Evolutionary conservation across 2,329 filamentous ascomycete species (phyloP), one percentile per base, ranked within the genome.

Genomic region (Corniculantispora saksenae): DNA sequence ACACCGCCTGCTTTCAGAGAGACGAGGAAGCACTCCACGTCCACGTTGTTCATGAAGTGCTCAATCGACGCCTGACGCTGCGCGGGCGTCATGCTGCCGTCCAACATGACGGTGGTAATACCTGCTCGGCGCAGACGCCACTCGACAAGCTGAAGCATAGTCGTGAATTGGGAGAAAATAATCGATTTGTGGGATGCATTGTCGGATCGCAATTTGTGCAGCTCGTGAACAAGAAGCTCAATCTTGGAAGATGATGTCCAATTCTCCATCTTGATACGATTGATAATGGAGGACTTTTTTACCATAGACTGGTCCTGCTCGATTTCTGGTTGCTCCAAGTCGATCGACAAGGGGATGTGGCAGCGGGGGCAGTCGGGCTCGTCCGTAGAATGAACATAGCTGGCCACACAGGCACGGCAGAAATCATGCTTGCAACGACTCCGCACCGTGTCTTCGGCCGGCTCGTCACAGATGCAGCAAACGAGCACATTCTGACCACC

Each of bases 241-340:
- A 99, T 99, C 81, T 99, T 99, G 67, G 94, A 97, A 1, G 93
- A 97, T 0, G 93, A 97, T 0, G 93, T 97, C 95, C 95, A 99
- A 72, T 98, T 92, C 76, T 97, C 92, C 94, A 98, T 97, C 78
- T 94, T 93, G 80, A 99, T 98, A 63, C 95, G 91, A 77, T 98
- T 98, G 83, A 98, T 96, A 76, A 99, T 99, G 1, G 93, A 97
- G 17, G 89, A 94, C 79, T 97, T 97, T 84, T 97, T 97, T 66
- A 97, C 89, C 8, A 89, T 80, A 1, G 88, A 84, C 75, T 94
- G 91, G 67, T 97, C 92, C 77, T 97, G 94, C 78, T 97, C 94
- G 62, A 97, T 94, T 70, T 97, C 94, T 0, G 94, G 93, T 78
- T 97, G 94, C 75, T 97, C 94, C 47, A 97, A 88, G 76, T 99